phyloP scores from a whole-genome alignment of 1,284 basidiomycete genomes.

The Inonotus hispidus region DNA sequence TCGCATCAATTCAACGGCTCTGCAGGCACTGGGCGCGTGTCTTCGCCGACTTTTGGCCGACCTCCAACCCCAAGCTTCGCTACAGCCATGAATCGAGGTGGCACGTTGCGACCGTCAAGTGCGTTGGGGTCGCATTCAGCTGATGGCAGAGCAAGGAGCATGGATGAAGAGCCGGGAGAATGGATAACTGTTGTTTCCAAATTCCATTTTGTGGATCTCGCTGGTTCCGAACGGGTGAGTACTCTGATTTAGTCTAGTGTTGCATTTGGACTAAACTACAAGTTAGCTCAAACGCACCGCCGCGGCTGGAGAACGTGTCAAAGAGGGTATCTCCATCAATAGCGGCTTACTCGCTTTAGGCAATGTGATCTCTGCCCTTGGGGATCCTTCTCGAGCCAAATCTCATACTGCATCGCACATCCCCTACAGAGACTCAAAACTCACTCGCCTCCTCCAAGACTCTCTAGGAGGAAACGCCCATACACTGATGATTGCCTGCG shows the following conservation, averaged over 20 bases:
- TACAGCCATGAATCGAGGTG: conserved; percentile 63
- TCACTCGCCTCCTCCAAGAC: conserved; percentile 91
- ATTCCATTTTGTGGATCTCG: conserved; percentile 98
- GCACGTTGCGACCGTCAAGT: conserved; percentile 66
- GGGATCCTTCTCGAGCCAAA: conserved; percentile 84
- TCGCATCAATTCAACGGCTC: conserved; percentile 53
- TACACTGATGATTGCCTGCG: conserved; percentile 98
- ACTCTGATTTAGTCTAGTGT: conserved; percentile 4
- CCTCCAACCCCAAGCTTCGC: conserved; percentile 73
- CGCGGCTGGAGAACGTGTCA: conserved; percentile 90
- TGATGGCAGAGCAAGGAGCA: conserved; percentile 38
- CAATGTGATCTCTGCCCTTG: conserved; percentile 96
- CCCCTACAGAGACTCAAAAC: conserved; percentile 96
- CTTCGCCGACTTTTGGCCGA: conserved; percentile 69
- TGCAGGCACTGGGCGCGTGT: conserved; percentile 42
- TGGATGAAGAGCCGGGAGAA: conserved; percentile 66
- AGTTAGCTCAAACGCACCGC: conserved; percentile 84
- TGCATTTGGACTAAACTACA: conserved; percentile 21
- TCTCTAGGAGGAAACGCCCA: conserved; percentile 98
- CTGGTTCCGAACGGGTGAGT: conserved; percentile 88
- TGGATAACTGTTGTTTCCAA: conserved; percentile 92
- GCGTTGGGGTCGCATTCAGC: conserved; percentile 54
- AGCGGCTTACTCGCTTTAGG: conserved; percentile 94
- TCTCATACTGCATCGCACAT: conserved; percentile 78
- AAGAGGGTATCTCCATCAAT: conserved; percentile 97